These are phyloP conservation scores for Zea luxurians DNA, from an alignment of 176 grass and related monocot genomes.

Conservation along the genomic window DNA sequence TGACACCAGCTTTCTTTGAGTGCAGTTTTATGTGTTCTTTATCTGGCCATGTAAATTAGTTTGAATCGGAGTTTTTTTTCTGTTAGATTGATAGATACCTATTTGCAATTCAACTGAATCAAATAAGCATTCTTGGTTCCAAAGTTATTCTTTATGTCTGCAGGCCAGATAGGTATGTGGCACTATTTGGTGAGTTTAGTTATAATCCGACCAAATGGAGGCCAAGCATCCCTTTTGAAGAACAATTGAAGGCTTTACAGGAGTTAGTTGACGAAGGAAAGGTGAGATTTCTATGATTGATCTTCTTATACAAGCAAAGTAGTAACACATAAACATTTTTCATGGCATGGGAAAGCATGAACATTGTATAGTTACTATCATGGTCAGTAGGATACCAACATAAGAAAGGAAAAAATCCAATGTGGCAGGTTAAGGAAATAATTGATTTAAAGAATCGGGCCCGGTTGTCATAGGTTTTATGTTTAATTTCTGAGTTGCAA, in stretches of 20 bases:
- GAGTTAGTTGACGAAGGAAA: slow-evolving; percentile 86
- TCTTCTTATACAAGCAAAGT: not conserved
- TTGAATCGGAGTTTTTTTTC: not conserved
- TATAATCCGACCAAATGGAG: slow-evolving; percentile 86
- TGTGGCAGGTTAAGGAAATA: not conserved
- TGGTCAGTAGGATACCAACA: not conserved
- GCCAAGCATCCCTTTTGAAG: slow-evolving; percentile 73
- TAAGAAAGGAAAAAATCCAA: slow-evolving; percentile 2
- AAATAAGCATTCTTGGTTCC: slow-evolving; percentile 2
- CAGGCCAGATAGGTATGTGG: slow-evolving; percentile 98
- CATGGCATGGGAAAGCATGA: not conserved
- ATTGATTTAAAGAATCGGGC: not conserved
- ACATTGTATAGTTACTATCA: not conserved
- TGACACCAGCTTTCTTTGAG: not conserved
- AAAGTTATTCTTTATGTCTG: slow-evolving; percentile 41
- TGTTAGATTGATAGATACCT: slow-evolving; percentile 9
- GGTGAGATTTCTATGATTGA: slow-evolving; percentile 40
- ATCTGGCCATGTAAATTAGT: not conserved
- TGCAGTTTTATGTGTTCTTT: not conserved
- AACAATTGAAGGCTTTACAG: slow-evolving; percentile 73
- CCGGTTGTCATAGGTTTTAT: not conserved
- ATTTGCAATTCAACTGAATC: not conserved
- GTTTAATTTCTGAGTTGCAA: not conserved
- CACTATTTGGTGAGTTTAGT: slow-evolving; percentile 79
- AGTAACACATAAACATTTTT: not conserved